Conservation (phyloP, 176 grass and related monocot genomes). For the Elymus sibiricus region DNA sequence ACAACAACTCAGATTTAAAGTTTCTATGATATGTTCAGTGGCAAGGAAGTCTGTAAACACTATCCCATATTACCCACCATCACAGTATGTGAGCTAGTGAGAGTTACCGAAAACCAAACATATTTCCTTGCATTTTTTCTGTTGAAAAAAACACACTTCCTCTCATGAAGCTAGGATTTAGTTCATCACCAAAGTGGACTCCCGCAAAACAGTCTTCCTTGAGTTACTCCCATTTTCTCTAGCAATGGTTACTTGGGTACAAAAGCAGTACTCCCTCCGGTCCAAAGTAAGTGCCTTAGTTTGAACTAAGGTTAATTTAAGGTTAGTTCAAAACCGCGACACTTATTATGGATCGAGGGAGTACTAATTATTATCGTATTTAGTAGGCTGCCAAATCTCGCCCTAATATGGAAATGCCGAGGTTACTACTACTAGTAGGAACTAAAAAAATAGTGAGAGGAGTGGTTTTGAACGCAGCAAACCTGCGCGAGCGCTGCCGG, state of each 20-base stretch:
- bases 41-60: neutral
- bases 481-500: constrained; percentile 86
- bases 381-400: neutral
- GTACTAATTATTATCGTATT: neutral
- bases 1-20: neutral
- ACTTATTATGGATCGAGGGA: no score
- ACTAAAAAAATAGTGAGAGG: neutral
- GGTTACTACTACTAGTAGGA: neutral
- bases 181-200: neutral
- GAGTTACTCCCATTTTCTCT: neutral
- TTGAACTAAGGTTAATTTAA: no score
- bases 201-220: no score
- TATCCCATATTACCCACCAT: neutral
- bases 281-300: no score
- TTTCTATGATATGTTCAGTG: neutral
- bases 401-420: neutral
- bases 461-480: neutral
- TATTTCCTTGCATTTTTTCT: neutral
- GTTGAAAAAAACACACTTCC: neutral
- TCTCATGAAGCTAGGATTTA: constrained; percentile 5
- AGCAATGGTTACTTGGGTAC: neutral
- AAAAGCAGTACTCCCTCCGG: neutral
- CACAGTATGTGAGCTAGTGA: neutral
- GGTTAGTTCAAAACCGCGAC: no score
- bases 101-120: neutral